phyloP scores from a whole-genome alignment of 1,284 basidiomycete genomes.

The Malassezia brasiliensis region DNA sequence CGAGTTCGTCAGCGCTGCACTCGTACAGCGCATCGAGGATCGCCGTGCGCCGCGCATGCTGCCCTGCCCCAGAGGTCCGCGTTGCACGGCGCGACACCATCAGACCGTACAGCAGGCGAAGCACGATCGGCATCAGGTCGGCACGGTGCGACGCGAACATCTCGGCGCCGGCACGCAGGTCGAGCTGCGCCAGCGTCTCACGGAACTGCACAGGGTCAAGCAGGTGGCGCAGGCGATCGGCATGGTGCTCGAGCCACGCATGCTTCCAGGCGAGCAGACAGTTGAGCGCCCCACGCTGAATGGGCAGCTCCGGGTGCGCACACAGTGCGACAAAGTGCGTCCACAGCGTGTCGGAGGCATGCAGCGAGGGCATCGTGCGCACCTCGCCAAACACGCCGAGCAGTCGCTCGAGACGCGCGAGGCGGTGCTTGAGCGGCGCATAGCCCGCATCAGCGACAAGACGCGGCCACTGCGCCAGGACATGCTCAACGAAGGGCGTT shows the following conservation, averaged over 20 bases:
- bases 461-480: constrained; percentile 4
- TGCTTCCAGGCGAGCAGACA: constrained; percentile 79
- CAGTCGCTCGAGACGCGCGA: constrained; percentile 25
- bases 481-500: constrained; percentile 6
- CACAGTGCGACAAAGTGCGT: constrained; percentile 65
- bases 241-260: constrained; percentile 59
- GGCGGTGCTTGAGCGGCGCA: background rate
- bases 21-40: constrained; percentile 65
- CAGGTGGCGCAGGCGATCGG: constrained; percentile 61
- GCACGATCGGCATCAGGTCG: constrained; percentile 64
- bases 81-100: constrained; percentile 75
- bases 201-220: constrained; percentile 80
- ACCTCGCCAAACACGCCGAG: constrained; percentile 81
- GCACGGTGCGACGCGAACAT: constrained; percentile 57
- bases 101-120: constrained; percentile 75
- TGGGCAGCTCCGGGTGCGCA: constrained; percentile 68
- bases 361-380: constrained; percentile 75
- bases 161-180: constrained; percentile 44
- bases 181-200: constrained; percentile 68
- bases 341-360: constrained; percentile 61
- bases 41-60: constrained; percentile 57
- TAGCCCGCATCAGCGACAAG: background rate
- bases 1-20: constrained; percentile 65
- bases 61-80: constrained; percentile 56
- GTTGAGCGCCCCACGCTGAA: constrained; percentile 68